Evolutionary conservation across 1,284 basidiomycete species (phyloP).

Genomic region (Trametes sp.): DNA sequence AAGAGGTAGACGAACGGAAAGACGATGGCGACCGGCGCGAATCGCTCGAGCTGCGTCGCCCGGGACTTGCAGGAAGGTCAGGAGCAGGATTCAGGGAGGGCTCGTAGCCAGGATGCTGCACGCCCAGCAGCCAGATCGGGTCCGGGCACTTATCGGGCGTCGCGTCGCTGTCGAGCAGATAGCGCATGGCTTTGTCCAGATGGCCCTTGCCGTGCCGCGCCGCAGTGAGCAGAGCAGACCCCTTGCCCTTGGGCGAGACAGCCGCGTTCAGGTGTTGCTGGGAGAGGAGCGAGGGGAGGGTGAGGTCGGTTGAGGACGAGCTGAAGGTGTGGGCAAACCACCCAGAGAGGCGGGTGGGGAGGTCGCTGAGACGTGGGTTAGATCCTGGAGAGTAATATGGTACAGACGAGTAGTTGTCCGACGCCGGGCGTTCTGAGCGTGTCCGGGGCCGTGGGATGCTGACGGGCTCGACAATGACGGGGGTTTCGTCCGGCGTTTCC

Average conservation of each 20-base stretch:
- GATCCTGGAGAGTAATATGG: constrained; percentile 47
- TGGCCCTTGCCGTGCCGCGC: constrained; percentile 79
- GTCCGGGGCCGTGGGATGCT: constrained; percentile 51
- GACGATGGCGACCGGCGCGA: constrained; percentile 50
- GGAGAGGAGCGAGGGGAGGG: constrained; percentile 65
- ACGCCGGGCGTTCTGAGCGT: constrained; percentile 56
- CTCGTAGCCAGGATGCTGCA: constrained; percentile 79
- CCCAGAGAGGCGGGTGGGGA: constrained; percentile 72
- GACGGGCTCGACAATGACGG: constrained; percentile 59
- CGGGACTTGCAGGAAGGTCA: constrained; percentile 29
- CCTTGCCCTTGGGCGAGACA: constrained; percentile 54
- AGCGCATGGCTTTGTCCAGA: constrained; percentile 81
- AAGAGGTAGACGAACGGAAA: constrained; percentile 60
- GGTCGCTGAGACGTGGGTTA: constrained; percentile 51
- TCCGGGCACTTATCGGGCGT: constrained; percentile 82
- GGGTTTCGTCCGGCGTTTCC: constrained; percentile 45
- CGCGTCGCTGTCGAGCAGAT: constrained; percentile 85
- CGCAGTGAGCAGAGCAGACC: constrained; percentile 63
- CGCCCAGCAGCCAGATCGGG: constrained; percentile 86
- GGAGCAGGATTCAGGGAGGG: constrained; percentile 50
- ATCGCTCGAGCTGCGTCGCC: constrained; percentile 49
- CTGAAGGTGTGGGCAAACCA: constrained; percentile 82
- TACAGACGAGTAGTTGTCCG: constrained; percentile 52
- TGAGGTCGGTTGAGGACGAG: constrained; percentile 72
- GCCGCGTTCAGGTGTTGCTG: constrained; percentile 45